These are phyloP conservation scores for Chamaecrista fasciculata DNA, from an alignment of 306 rosid genomes.

Conservation along the genomic window DNA sequence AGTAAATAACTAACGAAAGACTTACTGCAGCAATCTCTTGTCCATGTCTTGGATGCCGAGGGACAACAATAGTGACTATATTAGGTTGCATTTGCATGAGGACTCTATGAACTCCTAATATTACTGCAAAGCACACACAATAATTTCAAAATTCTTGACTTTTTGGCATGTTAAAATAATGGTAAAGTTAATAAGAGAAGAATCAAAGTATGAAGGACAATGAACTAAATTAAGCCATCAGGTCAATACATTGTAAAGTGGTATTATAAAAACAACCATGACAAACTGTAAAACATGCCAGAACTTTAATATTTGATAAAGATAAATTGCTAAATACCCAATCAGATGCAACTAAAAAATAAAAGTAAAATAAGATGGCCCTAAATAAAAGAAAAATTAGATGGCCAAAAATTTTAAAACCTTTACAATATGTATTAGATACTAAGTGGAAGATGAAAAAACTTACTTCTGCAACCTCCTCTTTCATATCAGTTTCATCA, in stretches of 20 bases:
- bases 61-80: slow-evolving; percentile 71
- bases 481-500: slow-evolving; percentile 56
- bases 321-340: no score
- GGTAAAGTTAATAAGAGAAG: background rate
- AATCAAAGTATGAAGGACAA: background rate
- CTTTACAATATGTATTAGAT: background rate
- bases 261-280: background rate
- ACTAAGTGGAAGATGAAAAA: background rate
- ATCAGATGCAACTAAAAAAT: no score
- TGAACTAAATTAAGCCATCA: slow-evolving; percentile 5
- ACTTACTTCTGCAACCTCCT: slow-evolving; percentile 62
- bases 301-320: no score
- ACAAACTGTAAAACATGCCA: slow-evolving; percentile 1
- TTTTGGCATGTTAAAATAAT: slow-evolving; percentile 8
- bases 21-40: slow-evolving; percentile 75
- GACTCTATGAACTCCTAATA: slow-evolving; percentile 60
- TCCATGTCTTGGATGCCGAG: slow-evolving; percentile 79
- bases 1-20: slow-evolving; percentile 1
- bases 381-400: no score
- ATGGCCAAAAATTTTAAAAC: no score
- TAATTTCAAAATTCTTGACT: slow-evolving; percentile 5
- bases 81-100: slow-evolving; percentile 59
- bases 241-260: background rate
- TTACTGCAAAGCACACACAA: slow-evolving; percentile 55
- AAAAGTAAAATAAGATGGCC: no score